Evolutionary conservation across 2,329 filamentous ascomycete genomes (phyloP), one percentile per base, ranked within the genome.

Genomic region (Penicillium sp.): DNA sequence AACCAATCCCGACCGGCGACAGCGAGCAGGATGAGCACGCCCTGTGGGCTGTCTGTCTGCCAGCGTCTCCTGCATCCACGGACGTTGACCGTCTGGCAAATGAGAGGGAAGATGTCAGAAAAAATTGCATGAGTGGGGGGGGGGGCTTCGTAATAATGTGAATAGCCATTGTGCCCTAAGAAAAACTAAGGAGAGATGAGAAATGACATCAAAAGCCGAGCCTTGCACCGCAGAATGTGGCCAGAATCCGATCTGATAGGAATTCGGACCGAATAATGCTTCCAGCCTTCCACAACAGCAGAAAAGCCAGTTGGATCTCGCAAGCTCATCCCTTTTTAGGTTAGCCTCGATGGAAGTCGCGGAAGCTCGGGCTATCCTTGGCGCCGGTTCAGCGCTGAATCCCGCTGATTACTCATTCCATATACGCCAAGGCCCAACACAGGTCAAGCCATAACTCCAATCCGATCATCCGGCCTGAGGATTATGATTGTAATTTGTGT

Each of bases 301-400:
- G 51, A 44, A 24, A 24, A 18, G 27, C 31, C 37, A 41, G 50
- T 31, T 55, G 44, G 31, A 11, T 33, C 66, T 71, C 70, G 69
- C 69, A 71, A 72, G 64, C 36, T 52, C 50, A 60, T 59, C 69
- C 60, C 19, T 24, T 61, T 61, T 40, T n/a, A n/a, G n/a, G 69
- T 70, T 71, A 72, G 69, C 51, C 58, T 24, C 14, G 44, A 51
- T 46, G 52, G 61, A 37, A 6, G 4, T 27, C 24, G 6, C 24
- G 24, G 24, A 27, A 4, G 22, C 31, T 22, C 19, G 35, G 31
- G 49, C 14, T 22, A 33, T 36, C 3, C 31, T 37, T 50, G 47
- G 47, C 44, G 27, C 44, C 27, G 43, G 43, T 22, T 33, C 24
- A 47, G 7, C 47, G 27, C n/a, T 44, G 41, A 31, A 24, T 18